A percentile compares a stretch with the other conserved stretches of the same genome.
Conservation (phyloP, 208 protist genomes). For the Angomonas ambiguus region DNA sequence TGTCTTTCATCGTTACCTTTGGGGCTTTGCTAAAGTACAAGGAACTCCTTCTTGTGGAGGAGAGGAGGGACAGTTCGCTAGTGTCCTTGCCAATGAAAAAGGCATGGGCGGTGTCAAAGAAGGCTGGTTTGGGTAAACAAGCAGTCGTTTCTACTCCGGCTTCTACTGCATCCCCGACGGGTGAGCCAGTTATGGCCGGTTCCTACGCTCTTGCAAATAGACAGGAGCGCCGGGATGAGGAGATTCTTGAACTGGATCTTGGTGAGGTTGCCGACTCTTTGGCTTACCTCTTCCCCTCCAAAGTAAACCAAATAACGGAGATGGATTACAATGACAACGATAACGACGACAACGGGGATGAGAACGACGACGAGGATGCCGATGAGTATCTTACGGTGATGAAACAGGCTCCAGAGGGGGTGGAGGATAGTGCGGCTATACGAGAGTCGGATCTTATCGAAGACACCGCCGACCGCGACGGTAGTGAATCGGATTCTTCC, state of each 20-base stretch:
- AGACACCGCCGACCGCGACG: neutral
- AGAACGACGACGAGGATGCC: slow-evolving; percentile 7
- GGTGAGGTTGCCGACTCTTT: neutral
- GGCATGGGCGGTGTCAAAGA: neutral
- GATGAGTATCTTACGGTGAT: slow-evolving; percentile 7
- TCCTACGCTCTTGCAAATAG: slow-evolving; percentile 61
- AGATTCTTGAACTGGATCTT: neutral
- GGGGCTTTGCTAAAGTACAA: slow-evolving; percentile 10
- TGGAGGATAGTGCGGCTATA: neutral
- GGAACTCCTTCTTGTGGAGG: neutral
- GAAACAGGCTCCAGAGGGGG: neutral
- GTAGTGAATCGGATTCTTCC: neutral
- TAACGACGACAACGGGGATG: slow-evolving; percentile 21
- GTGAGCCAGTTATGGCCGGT: slow-evolving; percentile 23
- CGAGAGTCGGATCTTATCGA: neutral
- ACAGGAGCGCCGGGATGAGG: slow-evolving; percentile 29
- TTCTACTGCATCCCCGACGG: neutral
- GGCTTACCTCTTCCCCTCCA: neutral
- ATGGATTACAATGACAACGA: slow-evolving; percentile 12
- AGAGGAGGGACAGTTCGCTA: neutral
- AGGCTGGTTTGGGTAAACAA: neutral
- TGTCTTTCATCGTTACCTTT: slow-evolving; percentile 14
- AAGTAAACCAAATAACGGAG: neutral
- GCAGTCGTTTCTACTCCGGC: neutral
- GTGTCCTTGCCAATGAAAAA: neutral